These are phyloP conservation scores for Microbotryomycetes sp. DNA, from an alignment of 1,284 basidiomycete species.

Conservation along the genomic window DNA sequence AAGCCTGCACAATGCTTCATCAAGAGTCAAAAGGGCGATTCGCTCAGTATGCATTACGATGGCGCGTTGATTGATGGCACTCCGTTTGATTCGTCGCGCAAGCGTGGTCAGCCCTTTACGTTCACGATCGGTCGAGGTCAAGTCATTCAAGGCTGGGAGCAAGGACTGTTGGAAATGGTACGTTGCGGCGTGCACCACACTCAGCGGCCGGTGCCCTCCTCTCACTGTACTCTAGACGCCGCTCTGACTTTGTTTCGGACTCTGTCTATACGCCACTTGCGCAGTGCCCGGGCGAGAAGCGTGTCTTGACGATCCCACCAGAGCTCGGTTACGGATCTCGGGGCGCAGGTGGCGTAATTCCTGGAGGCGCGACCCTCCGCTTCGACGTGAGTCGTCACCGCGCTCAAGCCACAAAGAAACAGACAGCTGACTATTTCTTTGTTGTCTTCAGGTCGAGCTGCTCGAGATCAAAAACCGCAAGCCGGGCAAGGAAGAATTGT, in stretches of 20 bases:
- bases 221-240: neutral
- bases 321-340: conserved; percentile 67
- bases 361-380: conserved; percentile 70
- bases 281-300: conserved; percentile 79
- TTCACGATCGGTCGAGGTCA: conserved; percentile 48
- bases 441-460: conserved; percentile 54
- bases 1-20: conserved; percentile 45
- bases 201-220: too few species aligned
- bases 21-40: conserved; percentile 47
- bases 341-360: conserved; percentile 70
- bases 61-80: conserved; percentile 47
- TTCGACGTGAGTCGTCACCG: conserved; percentile 61
- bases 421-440: conserved; percentile 20
- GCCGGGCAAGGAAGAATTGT: conserved; percentile 28
- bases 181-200: too few species aligned
- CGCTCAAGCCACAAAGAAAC: too few species aligned
- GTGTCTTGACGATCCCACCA: conserved; percentile 50
- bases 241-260: neutral
- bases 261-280: neutral
- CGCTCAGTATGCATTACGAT: conserved; percentile 41
- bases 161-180: conserved; percentile 44
- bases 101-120: conserved; percentile 48
- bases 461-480: conserved; percentile 48
- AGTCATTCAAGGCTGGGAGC: conserved; percentile 49
- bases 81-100: conserved; percentile 50